phyloP scores from a whole-genome alignment of 2,329 filamentous ascomycete genomes.

The Mollisiaceae sp. region DNA sequence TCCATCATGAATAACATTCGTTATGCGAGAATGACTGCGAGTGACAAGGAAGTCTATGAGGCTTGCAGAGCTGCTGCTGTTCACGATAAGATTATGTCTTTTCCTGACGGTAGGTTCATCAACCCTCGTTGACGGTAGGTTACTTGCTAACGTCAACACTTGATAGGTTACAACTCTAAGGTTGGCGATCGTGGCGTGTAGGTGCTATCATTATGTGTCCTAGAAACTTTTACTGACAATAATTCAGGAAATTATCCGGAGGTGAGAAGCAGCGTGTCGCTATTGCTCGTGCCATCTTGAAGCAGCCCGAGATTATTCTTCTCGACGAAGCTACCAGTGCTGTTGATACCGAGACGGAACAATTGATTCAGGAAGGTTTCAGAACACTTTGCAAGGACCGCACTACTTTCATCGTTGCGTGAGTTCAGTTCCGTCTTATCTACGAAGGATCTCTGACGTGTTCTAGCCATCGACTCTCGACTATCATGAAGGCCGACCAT shows the following conservation, averaged over 20 bases:
- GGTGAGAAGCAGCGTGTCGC: constrained; percentile 86
- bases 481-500: constrained; percentile 57
- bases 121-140: neutral
- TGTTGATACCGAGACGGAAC: constrained; percentile 92
- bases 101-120: constrained; percentile 59
- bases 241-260: constrained; percentile 82
- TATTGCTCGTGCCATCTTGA: constrained; percentile 88
- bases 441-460: constrained; percentile 22
- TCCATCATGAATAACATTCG: constrained; percentile 49
- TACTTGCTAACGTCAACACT: constrained; percentile 1
- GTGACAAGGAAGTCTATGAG: constrained; percentile 43
- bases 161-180: constrained; percentile 49
- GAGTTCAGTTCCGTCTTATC: constrained; percentile 22
- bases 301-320: constrained; percentile 89
- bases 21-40: constrained; percentile 39
- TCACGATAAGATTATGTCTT: constrained; percentile 59
- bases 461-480: constrained; percentile 54
- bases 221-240: constrained; percentile 50
- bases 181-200: constrained; percentile 51
- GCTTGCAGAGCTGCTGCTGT: constrained; percentile 63
- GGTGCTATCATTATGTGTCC: constrained; percentile 57
- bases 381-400: constrained; percentile 53
- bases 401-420: constrained; percentile 52
- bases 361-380: constrained; percentile 75
- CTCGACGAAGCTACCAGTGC: constrained; percentile 95